Percentiles rank a stretch among this genome's conserved stretches.
These are phyloP conservation scores for Ceriops zippeliana DNA, from an alignment of 345 rosid species.

Conservation along the genomic window DNA sequence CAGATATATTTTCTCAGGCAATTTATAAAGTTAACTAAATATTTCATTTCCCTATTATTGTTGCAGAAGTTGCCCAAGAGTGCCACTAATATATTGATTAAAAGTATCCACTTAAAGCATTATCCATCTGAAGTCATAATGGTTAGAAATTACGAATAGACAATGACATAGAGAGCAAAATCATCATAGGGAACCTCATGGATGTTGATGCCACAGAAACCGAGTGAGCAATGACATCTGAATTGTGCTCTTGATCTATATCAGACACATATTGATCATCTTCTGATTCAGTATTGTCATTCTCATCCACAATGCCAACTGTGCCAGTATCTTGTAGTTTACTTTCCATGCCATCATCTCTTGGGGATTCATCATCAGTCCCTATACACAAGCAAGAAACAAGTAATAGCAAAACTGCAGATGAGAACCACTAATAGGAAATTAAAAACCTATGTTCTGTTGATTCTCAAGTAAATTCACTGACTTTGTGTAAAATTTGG, in stretches of 20 bases:
- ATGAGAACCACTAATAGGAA: background rate
- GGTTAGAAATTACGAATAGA: background rate
- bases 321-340: conserved; percentile 18
- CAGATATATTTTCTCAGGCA: too few species aligned
- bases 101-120: background rate
- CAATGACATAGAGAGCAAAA: background rate
- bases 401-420: background rate
- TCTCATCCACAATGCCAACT: conserved; percentile 11
- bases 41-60: too few species aligned
- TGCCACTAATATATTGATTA: too few species aligned
- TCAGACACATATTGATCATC: conserved; percentile 39
- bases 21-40: too few species aligned
- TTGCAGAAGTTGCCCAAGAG: too few species aligned
- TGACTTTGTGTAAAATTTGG: too few species aligned
- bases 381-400: conserved; percentile 29
- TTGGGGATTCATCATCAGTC: conserved; percentile 27
- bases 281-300: conserved; percentile 37
- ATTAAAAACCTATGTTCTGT: background rate
- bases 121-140: background rate
- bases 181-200: conserved; percentile 38
- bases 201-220: conserved; percentile 20
- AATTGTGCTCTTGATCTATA: conserved; percentile 42
- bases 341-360: conserved; percentile 23
- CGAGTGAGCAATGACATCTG: conserved; percentile 28
- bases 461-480: background rate